These are phyloP conservation scores for Phialophora tarda DNA, from an alignment of 2,329 filamentous ascomycete species.

Conservation along the genomic window DNA sequence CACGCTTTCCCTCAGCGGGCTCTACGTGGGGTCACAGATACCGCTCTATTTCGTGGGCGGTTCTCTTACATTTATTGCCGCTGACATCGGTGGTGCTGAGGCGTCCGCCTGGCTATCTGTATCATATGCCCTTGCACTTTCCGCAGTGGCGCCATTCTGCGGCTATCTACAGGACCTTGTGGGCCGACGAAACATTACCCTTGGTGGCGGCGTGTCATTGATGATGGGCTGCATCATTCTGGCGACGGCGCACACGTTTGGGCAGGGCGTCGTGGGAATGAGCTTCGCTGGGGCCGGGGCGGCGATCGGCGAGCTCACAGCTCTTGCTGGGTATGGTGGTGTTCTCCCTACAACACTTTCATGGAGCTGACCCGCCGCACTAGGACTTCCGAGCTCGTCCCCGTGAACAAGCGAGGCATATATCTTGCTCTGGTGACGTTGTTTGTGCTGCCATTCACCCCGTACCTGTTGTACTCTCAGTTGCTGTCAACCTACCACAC, in stretches of 20 bases:
- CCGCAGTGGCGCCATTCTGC: slow-evolving; percentile 31
- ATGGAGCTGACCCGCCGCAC: not conserved
- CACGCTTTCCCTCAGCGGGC: slow-evolving; percentile 19
- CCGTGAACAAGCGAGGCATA: slow-evolving; percentile 31
- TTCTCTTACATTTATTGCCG: slow-evolving; percentile 31
- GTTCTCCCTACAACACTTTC: not conserved
- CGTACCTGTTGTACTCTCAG: slow-evolving; percentile 31
- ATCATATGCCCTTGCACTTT: slow-evolving; percentile 27
- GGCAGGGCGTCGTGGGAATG: slow-evolving; percentile 30
- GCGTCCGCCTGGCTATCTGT: slow-evolving; percentile 31
- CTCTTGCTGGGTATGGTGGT: slow-evolving; percentile 31
- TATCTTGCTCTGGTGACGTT: slow-evolving; percentile 30
- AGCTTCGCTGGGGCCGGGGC: slow-evolving; percentile 30
- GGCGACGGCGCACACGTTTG: slow-evolving; percentile 30
- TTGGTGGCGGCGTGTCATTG: slow-evolving; percentile 24
- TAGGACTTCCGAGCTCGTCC: slow-evolving; percentile 35
- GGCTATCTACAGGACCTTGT: slow-evolving; percentile 35
- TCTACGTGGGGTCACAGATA: slow-evolving; percentile 33
- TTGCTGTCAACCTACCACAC: slow-evolving; percentile 33
- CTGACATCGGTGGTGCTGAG: slow-evolving; percentile 29
- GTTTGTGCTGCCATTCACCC: slow-evolving; percentile 31
- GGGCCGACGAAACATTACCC: slow-evolving; percentile 30
- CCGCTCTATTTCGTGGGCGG: slow-evolving; percentile 35
- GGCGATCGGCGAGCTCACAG: slow-evolving; percentile 32
- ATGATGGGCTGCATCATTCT: slow-evolving; percentile 32